phyloP scores from a whole-genome alignment of 2,329 filamentous ascomycete genomes.

The Daldinia sp. region DNA sequence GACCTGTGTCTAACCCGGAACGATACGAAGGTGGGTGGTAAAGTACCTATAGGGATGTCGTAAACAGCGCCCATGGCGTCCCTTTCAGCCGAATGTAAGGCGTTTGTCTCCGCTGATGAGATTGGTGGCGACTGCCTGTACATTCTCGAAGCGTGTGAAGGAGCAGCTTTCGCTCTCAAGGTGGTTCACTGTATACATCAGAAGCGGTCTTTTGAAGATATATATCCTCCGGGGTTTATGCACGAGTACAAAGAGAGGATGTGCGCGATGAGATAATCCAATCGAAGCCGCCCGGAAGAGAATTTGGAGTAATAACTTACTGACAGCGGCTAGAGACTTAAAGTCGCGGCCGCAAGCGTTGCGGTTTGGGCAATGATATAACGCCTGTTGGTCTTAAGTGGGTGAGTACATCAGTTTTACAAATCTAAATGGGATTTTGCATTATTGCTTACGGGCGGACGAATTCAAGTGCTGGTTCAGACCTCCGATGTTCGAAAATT shows the following conservation, averaged over 20 bases:
- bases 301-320: conserved; percentile 15
- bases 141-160: conserved; percentile 48
- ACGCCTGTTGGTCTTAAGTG: conserved; percentile 26
- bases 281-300: neutral
- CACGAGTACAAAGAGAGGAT: neutral
- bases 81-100: conserved; percentile 16
- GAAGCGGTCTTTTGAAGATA: neutral
- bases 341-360: conserved; percentile 47
- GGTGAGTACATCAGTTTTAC: neutral
- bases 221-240: no score
- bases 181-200: conserved; percentile 48
- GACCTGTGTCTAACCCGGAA: neutral
- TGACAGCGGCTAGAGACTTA: conserved; percentile 49
- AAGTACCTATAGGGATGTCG: neutral
- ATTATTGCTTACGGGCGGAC: conserved; percentile 22
- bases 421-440: neutral
- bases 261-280: neutral
- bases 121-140: conserved; percentile 15
- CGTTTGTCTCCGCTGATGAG: conserved; percentile 20
- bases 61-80: neutral
- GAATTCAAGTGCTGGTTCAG: conserved; percentile 32
- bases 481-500: neutral
- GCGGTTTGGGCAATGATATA: conserved; percentile 35
- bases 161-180: conserved; percentile 55
- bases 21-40: neutral